These are phyloP conservation scores for Ramalina intermedia DNA, from an alignment of 495 filamentous ascomycete species.

Conservation along the genomic window DNA sequence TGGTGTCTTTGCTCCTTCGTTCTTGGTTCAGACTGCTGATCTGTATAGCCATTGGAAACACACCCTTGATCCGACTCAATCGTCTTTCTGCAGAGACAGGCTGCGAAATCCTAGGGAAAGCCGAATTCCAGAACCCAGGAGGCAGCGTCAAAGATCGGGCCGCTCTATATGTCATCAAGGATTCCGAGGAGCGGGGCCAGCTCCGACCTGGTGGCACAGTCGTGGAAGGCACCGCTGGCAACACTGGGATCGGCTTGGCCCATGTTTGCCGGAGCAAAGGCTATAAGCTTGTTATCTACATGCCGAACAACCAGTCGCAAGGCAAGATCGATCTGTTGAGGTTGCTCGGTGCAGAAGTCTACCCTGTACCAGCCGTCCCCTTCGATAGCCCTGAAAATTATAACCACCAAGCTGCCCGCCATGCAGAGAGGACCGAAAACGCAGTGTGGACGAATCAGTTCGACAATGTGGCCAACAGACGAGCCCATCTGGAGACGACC, in stretches of 20 bases:
- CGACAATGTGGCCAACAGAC: slow-evolving; percentile 87
- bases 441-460: slow-evolving; percentile 99
- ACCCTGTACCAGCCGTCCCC: slow-evolving; percentile 93
- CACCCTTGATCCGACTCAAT: slow-evolving; percentile 82
- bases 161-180: slow-evolving; percentile 81
- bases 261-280: slow-evolving; percentile 91
- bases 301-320: slow-evolving; percentile 97
- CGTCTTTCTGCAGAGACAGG: slow-evolving; percentile 79
- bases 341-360: slow-evolving; percentile 88
- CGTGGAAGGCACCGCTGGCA: slow-evolving; percentile 91
- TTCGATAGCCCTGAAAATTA: slow-evolving; percentile 95
- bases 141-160: slow-evolving; percentile 95
- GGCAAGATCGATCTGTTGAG: slow-evolving; percentile 92
- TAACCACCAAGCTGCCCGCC: slow-evolving; percentile 84
- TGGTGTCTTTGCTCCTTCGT: slow-evolving; percentile 26
- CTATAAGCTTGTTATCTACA: slow-evolving; percentile 94
- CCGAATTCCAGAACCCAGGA: slow-evolving; percentile 97
- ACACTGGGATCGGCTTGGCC: slow-evolving; percentile 94
- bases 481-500: slow-evolving; percentile 91
- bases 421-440: slow-evolving; percentile 74
- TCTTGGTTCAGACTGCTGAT: slow-evolving; percentile 1
- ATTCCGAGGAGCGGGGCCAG: slow-evolving; percentile 79
- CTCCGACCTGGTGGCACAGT: slow-evolving; percentile 80
- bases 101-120: slow-evolving; percentile 89
- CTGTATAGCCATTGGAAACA: slow-evolving; percentile 80